Base-by-base conservation (phyloP, 2,329 filamentous ascomycete species). In the Beauveria varroae region DNA sequence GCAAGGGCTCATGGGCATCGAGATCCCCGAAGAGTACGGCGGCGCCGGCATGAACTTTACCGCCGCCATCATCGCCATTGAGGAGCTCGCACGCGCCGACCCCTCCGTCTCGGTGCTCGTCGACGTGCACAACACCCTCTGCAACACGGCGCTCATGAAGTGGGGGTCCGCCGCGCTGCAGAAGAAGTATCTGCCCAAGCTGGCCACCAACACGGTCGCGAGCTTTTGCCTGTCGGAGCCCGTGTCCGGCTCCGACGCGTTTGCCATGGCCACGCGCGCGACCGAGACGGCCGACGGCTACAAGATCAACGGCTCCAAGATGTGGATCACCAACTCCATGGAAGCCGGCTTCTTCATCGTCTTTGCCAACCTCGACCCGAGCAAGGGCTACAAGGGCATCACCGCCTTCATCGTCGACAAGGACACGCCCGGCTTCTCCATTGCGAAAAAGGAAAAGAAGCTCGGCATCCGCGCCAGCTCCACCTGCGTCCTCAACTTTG, bases 391-490 rank as follows among this genome's bases (percentile, higher is more conserved):
- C 83, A 93, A 93, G 77, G 95, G 95, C 62, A 99, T 99, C 75
- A 93, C 92, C 2, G 95, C 95, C 57, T 99, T 99, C 73, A 80
- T 99, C 64, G 87, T 98, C 47, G 93, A 97, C 77, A 97, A 96
- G 81, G 88, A 82, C 70, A 90, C 86, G 55, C 87, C 88, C 60
- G 95, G 95, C 40, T 97, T 99, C 81, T 87, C 85, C 64, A 96
- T 99, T 70, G 92, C 95, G 46, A 99, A 99, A 85, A 99, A 99
- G 82, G 95, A 99, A 82, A 98, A 98, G 88, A 99, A 99, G 82
- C 87, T 99, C 54, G 95, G 95, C 63, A 99, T 99, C 79, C 88
- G 85, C 71, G 95, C 95, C 59, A 96, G 90, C 78, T 96, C 90
- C 78, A 99, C 95, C 37, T 99, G 95, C 76, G 93, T 97, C 65